Conservation (phyloP, 306 rosid genomes). For the Medicago arabica region DNA sequence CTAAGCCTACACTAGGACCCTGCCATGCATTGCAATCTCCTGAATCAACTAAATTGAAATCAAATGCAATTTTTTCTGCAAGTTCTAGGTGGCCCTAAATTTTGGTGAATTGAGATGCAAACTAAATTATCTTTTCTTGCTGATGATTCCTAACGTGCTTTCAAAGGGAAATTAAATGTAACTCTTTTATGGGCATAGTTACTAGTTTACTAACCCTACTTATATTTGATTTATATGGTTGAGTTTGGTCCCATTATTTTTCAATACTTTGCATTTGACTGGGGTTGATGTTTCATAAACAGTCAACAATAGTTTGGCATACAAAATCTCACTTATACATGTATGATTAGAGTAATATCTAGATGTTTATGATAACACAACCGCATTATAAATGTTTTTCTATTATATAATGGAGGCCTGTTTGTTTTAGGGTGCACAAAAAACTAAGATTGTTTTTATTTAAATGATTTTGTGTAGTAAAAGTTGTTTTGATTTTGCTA, state of each 20-base stretch:
- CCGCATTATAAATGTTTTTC: not conserved
- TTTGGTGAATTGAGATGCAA: slow-evolving; percentile 33
- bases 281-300: not conserved
- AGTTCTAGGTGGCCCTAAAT: not conserved
- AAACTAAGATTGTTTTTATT: too few relatives aligned
- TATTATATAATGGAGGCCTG: too few relatives aligned
- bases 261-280: not conserved
- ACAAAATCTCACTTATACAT: not conserved
- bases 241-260: slow-evolving; percentile 12
- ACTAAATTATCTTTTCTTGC: not conserved
- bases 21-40: slow-evolving; percentile 28
- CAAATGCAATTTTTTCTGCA: slow-evolving; percentile 15
- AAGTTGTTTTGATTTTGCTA: not conserved
- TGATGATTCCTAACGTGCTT: not conserved
- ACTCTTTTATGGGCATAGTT: slow-evolving; percentile 14
- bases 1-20: slow-evolving; percentile 14
- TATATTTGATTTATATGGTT: slow-evolving; percentile 2
- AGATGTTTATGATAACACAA: slow-evolving; percentile 2
- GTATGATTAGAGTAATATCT: not conserved
- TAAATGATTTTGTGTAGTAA: not conserved
- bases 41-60: slow-evolving; percentile 35
- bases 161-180: slow-evolving; percentile 20
- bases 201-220: not conserved
- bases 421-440: too few relatives aligned
- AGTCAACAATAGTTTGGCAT: not conserved